Conservation (phyloP, 2,329 filamentous ascomycete genomes). For the Calonectria crousiana region DNA sequence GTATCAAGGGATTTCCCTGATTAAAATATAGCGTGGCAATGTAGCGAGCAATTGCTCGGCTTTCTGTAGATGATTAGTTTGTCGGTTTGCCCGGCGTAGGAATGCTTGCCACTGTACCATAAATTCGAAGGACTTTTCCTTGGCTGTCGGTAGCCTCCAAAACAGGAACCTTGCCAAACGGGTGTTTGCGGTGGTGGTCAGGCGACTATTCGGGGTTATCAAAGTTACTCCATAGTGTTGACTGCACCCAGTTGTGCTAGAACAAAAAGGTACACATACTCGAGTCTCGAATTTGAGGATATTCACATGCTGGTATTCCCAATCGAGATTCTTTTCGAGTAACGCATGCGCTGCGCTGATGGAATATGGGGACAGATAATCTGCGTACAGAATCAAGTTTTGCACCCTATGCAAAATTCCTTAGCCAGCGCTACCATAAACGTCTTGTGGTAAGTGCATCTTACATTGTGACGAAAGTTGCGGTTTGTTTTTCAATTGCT, state of each 20-base stretch:
- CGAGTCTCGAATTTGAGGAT: neutral
- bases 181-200: neutral
- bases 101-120: neutral
- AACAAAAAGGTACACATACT: neutral
- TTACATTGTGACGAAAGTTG: neutral
- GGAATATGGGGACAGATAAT: neutral
- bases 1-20: neutral
- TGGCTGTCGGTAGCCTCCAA: neutral
- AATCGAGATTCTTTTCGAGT: neutral
- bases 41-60: neutral
- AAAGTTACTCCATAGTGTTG: neutral
- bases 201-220: neutral
- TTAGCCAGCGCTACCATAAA: neutral
- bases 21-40: neutral
- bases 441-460: too few relatives aligned
- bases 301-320: neutral
- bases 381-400: neutral
- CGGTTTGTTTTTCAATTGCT: too few relatives aligned
- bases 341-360: neutral
- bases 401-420: neutral
- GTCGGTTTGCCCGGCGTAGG: too few relatives aligned
- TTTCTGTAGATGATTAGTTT: neutral
- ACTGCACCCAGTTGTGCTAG: neutral
- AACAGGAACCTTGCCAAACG: neutral
- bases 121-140: neutral